These are phyloP conservation scores for Skeletonema grethae DNA, from an alignment of 108 stramenopile species.

Conservation along the genomic window DNA sequence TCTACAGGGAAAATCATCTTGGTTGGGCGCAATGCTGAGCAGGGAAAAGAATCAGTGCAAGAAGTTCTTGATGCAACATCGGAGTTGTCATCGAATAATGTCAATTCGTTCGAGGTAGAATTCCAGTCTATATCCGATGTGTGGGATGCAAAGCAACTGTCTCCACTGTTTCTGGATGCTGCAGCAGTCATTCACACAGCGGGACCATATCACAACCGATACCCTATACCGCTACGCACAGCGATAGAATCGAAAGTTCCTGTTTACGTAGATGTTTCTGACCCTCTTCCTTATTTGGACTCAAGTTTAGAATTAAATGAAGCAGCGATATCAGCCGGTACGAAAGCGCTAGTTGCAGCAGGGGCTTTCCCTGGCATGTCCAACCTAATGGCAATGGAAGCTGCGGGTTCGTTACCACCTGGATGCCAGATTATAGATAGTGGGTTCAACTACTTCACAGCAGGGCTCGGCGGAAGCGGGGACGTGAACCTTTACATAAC, in stretches of 20 bases:
- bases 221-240: constrained; percentile 33
- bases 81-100: not conserved
- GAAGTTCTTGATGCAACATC: constrained; percentile 22
- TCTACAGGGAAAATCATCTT: constrained; percentile 23
- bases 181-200: constrained; percentile 63
- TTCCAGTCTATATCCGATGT: constrained; percentile 34
- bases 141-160: constrained; percentile 5
- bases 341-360: constrained; percentile 52
- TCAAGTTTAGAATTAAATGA: constrained; percentile 14
- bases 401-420: constrained; percentile 14
- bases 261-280: constrained; percentile 66
- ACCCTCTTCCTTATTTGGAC: constrained; percentile 57
- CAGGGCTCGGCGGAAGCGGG: constrained; percentile 63
- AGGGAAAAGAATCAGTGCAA: constrained; percentile 22
- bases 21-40: constrained; percentile 33
- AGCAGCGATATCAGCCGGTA: constrained; percentile 18
- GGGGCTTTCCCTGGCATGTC: constrained; percentile 73
- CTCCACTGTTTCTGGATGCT: constrained; percentile 6
- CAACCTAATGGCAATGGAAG: constrained; percentile 65
- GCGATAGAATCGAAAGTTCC: constrained; percentile 12
- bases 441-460: constrained; percentile 68
- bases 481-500: constrained; percentile 68
- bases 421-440: constrained; percentile 40
- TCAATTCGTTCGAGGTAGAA: not conserved
- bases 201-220: constrained; percentile 52